phyloP scores from a whole-genome alignment of 495 filamentous ascomycete genomes.

The Delitschia confertaspora region DNA sequence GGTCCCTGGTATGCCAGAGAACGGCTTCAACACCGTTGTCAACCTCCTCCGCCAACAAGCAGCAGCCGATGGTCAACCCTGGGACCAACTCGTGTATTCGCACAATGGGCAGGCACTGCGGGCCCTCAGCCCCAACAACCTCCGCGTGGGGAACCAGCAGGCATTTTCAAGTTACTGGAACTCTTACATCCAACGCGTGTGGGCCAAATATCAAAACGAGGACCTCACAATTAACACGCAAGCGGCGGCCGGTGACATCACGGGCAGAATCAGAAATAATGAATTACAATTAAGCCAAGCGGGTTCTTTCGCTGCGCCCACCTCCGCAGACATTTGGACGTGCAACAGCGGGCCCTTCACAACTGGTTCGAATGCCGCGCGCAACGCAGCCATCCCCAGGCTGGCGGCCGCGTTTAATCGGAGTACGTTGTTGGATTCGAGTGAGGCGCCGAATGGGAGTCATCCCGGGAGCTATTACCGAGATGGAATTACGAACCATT shows the following conservation, averaged over 20 bases:
- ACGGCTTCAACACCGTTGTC: slow-evolving; percentile 51
- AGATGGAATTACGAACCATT: slow-evolving; percentile 58
- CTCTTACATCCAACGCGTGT: slow-evolving; percentile 55
- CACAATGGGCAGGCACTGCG: slow-evolving; percentile 47
- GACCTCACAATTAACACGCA: slow-evolving; percentile 56
- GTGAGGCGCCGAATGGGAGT: slow-evolving; percentile 41
- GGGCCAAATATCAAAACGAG: slow-evolving; percentile 46
- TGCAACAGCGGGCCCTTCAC: slow-evolving; percentile 65
- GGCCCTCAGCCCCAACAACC: slow-evolving; percentile 58
- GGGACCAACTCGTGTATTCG: slow-evolving; percentile 54
- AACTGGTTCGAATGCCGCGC: slow-evolving; percentile 39
- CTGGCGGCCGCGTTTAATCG: slow-evolving; percentile 63
- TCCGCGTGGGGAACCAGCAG: slow-evolving; percentile 44
- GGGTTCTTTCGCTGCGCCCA: slow-evolving; percentile 48
- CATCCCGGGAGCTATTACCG: slow-evolving; percentile 18
- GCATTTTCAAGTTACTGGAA: slow-evolving; percentile 57
- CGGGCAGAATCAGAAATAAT: slow-evolving; percentile 43
- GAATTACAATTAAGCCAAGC: slow-evolving; percentile 43
- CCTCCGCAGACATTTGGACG: slow-evolving; percentile 56
- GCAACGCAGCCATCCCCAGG: slow-evolving; percentile 52
- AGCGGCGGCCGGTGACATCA: slow-evolving; percentile 42
- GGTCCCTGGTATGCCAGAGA: slow-evolving; percentile 49
- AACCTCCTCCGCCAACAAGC: slow-evolving; percentile 46
- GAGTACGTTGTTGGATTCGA: slow-evolving; percentile 45
- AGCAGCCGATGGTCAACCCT: slow-evolving; percentile 47